Conservation (phyloP, 2,329 filamentous ascomycete genomes). For the Penicillium hordei region DNA sequence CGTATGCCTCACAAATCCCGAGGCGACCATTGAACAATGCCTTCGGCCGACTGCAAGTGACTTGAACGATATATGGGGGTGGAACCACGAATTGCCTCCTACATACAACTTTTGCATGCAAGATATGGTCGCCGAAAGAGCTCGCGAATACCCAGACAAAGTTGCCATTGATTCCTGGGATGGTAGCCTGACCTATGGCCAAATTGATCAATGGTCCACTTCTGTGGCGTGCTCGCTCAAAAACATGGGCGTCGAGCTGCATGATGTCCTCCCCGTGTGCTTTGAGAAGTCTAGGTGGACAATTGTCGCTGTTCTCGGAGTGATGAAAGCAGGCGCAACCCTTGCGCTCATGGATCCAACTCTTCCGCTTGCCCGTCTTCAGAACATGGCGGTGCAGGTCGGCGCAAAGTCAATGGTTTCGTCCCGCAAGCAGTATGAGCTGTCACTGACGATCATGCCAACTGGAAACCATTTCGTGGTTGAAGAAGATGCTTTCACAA, state of each 20-base stretch:
- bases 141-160: slow-evolving; percentile 26
- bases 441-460: slow-evolving; percentile 36
- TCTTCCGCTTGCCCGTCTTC: slow-evolving; percentile 34
- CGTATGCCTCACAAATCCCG: slow-evolving; percentile 33
- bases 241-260: slow-evolving; percentile 30
- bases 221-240: slow-evolving; percentile 27
- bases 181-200: slow-evolving; percentile 31
- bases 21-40: slow-evolving; percentile 32
- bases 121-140: slow-evolving; percentile 42
- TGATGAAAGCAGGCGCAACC: slow-evolving; percentile 36
- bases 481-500: slow-evolving; percentile 25
- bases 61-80: slow-evolving; percentile 49
- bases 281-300: slow-evolving; percentile 39
- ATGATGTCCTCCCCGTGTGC: slow-evolving; percentile 33
- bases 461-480: slow-evolving; percentile 29
- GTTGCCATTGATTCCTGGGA: slow-evolving; percentile 36
- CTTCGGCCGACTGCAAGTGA: slow-evolving; percentile 40
- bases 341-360: slow-evolving; percentile 37
- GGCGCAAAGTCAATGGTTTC: slow-evolving; percentile 31
- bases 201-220: slow-evolving; percentile 39
- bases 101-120: slow-evolving; percentile 50
- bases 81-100: slow-evolving; percentile 49
- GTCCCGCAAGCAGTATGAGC: slow-evolving; percentile 30
- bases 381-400: slow-evolving; percentile 35
- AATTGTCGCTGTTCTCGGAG: slow-evolving; percentile 33